Evolutionary conservation across 192 early-diverging fungal genomes (phyloP).

Genomic region (Coemansia nantahalensis): DNA sequence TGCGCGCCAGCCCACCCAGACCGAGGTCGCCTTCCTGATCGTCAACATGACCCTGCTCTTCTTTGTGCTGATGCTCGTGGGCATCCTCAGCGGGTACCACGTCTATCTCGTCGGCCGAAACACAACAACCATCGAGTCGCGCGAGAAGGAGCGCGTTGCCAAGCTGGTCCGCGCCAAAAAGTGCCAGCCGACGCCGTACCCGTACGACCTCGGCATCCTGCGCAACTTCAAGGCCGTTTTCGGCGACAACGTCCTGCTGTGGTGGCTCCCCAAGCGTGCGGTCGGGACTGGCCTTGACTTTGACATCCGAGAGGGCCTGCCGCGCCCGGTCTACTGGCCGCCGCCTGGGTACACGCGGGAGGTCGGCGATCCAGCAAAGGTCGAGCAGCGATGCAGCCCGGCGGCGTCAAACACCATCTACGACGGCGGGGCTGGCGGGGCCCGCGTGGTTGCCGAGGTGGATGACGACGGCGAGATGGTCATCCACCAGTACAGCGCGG

Average conservation of each 20-base stretch:
- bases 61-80: constrained; percentile 45
- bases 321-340: constrained; percentile 63
- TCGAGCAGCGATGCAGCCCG: constrained; percentile 22
- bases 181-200: constrained; percentile 69
- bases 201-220: constrained; percentile 77
- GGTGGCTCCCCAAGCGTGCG: constrained; percentile 69
- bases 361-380: constrained; percentile 15
- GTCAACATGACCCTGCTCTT: constrained; percentile 63
- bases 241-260: constrained; percentile 65
- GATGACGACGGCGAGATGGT: constrained; percentile 52
- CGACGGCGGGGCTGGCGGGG: constrained; percentile 6
- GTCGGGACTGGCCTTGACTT: constrained; percentile 68
- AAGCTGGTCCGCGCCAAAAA: constrained; percentile 33
- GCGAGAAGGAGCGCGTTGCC: constrained; percentile 50
- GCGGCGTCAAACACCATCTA: constrained; percentile 17
- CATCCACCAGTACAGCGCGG: constrained; percentile 38
- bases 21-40: constrained; percentile 70
- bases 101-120: constrained; percentile 43
- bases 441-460: constrained; percentile 37
- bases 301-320: constrained; percentile 52
- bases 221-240: constrained; percentile 75
- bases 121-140: constrained; percentile 53
- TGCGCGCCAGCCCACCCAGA: constrained; percentile 59
- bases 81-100: constrained; percentile 50
- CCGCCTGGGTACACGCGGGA: constrained; percentile 64